Percentiles rank a stretch among this genome's conserved stretches.
phyloP scores from a whole-genome alignment of 1,284 basidiomycete species.

The Mycosarcoma mackinlayi region DNA sequence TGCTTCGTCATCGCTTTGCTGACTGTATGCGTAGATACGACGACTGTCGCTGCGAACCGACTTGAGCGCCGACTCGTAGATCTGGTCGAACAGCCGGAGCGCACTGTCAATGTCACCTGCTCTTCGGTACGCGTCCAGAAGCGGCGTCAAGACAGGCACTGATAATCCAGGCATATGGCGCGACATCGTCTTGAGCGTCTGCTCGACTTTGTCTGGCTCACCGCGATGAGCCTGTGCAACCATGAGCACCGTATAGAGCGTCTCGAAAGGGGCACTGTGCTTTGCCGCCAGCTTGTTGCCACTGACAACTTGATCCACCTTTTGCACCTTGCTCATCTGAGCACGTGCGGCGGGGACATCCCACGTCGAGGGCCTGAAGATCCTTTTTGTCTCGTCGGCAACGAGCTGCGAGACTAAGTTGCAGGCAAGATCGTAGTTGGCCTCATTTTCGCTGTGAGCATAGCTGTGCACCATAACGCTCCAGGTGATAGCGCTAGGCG shows the following conservation, averaged over 20 bases:
- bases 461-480: slow-evolving; percentile 72
- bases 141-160: slow-evolving; percentile 75
- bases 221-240: slow-evolving; percentile 72
- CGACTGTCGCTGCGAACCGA: slow-evolving; percentile 33
- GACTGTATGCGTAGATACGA: slow-evolving; percentile 37
- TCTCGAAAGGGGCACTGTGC: slow-evolving; percentile 40
- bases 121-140: slow-evolving; percentile 82
- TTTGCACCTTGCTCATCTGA: slow-evolving; percentile 3
- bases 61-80: slow-evolving; percentile 73
- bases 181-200: slow-evolving; percentile 74
- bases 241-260: slow-evolving; percentile 77
- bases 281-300: slow-evolving; percentile 8
- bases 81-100: slow-evolving; percentile 77
- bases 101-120: slow-evolving; percentile 74
- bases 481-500: slow-evolving; percentile 80
- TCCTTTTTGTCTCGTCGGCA: slow-evolving; percentile 23
- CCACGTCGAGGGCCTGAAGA: slow-evolving; percentile 17
- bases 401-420: slow-evolving; percentile 50
- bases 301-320: background rate
- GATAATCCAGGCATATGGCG: slow-evolving; percentile 73
- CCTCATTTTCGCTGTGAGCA: slow-evolving; percentile 48
- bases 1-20: slow-evolving; percentile 1
- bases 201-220: slow-evolving; percentile 74
- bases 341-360: background rate
- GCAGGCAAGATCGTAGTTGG: slow-evolving; percentile 48